Evolutionary conservation across 192 early-diverging fungal genomes (phyloP).

Genomic region (Lobosporangium transversale): DNA sequence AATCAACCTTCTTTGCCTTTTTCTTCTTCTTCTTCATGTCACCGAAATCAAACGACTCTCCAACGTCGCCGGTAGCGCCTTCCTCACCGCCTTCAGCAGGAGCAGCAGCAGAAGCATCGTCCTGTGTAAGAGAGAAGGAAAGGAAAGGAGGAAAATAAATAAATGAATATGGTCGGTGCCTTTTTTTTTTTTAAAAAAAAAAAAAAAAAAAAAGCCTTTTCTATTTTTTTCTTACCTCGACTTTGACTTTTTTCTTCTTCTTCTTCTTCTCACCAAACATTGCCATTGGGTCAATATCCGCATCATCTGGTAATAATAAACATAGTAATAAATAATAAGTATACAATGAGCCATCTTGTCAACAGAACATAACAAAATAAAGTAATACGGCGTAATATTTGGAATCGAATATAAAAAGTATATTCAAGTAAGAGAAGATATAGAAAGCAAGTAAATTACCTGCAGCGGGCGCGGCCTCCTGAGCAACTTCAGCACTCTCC

Average conservation of each 20-base stretch:
- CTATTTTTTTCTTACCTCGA: conserved; percentile 3
- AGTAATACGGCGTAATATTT: neutral
- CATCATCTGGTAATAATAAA: conserved; percentile 11
- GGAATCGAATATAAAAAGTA: neutral
- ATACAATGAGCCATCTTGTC: too few relatives aligned
- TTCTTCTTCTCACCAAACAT: conserved; percentile 89
- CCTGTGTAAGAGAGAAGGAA: conserved; percentile 13
- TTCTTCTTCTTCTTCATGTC: conserved; percentile 84
- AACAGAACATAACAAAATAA: neutral
- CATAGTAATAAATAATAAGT: neutral
- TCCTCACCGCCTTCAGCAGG: conserved; percentile 54
- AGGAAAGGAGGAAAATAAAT: neutral
- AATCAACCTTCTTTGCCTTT: conserved; percentile 85
- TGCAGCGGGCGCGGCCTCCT: conserved; percentile 13
- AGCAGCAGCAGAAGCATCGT: conserved; percentile 55
- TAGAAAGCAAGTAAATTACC: neutral
- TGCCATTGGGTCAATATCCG: conserved; percentile 67
- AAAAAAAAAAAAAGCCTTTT: neutral
- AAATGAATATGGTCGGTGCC: neutral
- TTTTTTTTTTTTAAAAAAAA: neutral
- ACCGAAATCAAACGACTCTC: conserved; percentile 69
- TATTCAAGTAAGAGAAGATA: neutral
- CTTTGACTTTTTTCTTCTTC: conserved; percentile 87
- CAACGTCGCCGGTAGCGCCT: conserved; percentile 54
- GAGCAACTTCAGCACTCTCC: neutral